phyloP scores from a whole-genome alignment of 2,329 filamentous ascomycete genomes.

The Parastagonospora nodorum region DNA sequence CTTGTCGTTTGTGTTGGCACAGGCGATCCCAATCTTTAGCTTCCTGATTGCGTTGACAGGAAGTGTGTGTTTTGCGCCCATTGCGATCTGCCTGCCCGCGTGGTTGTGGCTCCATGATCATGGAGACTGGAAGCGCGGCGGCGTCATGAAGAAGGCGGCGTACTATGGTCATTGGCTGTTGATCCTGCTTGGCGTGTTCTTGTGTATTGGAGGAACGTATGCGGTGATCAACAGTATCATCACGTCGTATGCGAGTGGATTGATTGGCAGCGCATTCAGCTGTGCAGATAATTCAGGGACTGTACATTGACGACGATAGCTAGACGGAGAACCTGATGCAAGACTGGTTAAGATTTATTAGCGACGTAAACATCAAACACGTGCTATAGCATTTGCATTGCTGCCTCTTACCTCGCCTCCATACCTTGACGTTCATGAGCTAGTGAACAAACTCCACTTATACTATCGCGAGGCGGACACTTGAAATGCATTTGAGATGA shows the following conservation, averaged over 20 bases:
- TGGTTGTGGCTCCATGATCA: conserved; percentile 59
- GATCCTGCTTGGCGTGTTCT: conserved; percentile 52
- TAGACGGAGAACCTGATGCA: neutral
- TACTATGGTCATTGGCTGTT: conserved; percentile 50
- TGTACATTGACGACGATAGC: neutral
- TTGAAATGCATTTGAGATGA: too few relatives aligned
- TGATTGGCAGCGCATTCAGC: conserved; percentile 44
- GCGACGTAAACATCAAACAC: too few relatives aligned
- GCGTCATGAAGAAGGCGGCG: conserved; percentile 31
- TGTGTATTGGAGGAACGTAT: conserved; percentile 54
- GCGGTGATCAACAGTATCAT: conserved; percentile 56
- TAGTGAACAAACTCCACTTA: too few relatives aligned
- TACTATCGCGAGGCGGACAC: too few relatives aligned
- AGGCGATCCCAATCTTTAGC: conserved; percentile 62
- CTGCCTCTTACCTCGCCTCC: too few relatives aligned
- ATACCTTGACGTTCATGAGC: too few relatives aligned
- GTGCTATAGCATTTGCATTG: too few relatives aligned
- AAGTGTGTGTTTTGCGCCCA: conserved; percentile 57
- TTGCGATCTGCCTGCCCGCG: conserved; percentile 49
- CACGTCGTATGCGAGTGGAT: conserved; percentile 53
- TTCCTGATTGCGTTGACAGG: conserved; percentile 57
- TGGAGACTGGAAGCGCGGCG: conserved; percentile 44
- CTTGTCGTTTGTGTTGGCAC: conserved; percentile 57
- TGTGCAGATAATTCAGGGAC: conserved; percentile 21
- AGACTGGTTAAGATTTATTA: neutral